Evolutionary conservation across 163 green algal genomes (phyloP), one percentile per base, ranked within the genome.

Genomic region (Scenedesmus sp.): DNA sequence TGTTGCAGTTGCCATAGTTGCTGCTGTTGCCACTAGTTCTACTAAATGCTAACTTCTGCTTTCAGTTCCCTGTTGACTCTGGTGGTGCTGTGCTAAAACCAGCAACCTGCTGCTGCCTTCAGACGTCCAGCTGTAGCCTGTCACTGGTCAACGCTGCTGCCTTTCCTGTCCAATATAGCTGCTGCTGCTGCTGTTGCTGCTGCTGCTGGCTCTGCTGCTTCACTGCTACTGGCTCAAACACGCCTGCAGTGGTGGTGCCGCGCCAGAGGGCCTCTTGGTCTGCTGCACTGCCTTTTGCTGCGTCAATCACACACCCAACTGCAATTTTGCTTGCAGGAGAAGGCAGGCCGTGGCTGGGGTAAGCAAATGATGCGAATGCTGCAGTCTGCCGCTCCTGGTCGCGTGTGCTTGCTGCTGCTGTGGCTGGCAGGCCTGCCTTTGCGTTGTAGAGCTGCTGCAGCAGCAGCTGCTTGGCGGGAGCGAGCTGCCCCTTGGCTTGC

Each of bases 401-500:
- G 9, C 20, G 87, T 76, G 10, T 13, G 56, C 73, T 74, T 86
- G 59, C 56, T 88, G 66, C 74, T 83, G 73, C 20, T 88, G 73
- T 76, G 52, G 55, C 87, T 91, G 73, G 12, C 54, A 77, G 57
- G 55, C 12, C 55, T 10, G 18, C 20, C 56, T 91, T 91, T 10
- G 76, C 87, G 54, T 54, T 34, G 74, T 26, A n/a, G 34, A 91
- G 76, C 18, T 76, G 20, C 26, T 56, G n/a, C 1, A 91, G 60
- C 87, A 91, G 76, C 13, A 91, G 74, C 55, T 91, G 87, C 76
- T 87, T 91, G 26, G 87, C 87, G 9, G 87, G 76, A 23, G 76
- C 23, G 62, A 91, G 87, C 74, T 77, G 26, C 12, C 76, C 87
- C 34, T 91, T 79, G 26, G 70, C 67, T 15, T 91, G 13, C 54